Base-by-base conservation (phyloP, 257 asterid species). In the Solanum okadae region DNA sequence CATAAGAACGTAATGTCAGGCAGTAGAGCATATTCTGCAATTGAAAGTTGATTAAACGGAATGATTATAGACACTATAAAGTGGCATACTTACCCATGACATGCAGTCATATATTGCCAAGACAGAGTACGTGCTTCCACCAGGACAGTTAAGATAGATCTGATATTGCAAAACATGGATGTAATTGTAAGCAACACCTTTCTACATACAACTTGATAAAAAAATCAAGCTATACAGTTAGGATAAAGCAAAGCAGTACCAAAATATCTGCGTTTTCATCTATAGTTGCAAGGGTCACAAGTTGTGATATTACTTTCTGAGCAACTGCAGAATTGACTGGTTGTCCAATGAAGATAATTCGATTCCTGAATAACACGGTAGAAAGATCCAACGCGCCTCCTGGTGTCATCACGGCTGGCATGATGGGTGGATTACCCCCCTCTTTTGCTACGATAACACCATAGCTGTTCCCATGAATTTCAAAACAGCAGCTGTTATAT, bases 81-180 rank as follows among this genome's bases (percentile, higher is more conserved):
- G 20, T 71, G 20, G 72, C 86, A 86, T 84, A 67, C 97, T 90
- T 94, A 97, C 99, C 99, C 99, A 97, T 63, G 99, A 96, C 99
- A 97, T 94, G 94, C 99, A 97, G 91, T 97, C 99, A 92, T 96
- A 97, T 90, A 97, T 96, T 63, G 98, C 99, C 92, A 97, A 88
- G 88, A 96, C 92, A 84, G 98, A 93, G 92, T 96, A 97, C 52
- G 95, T 91, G 92, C 98, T 96, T 87, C 98, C 99, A 82, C 98
- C 99, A 2, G 98, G 98, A 94, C 99, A 95, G 91, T 97, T 97
- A 89, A 97, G 93, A 90, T 96, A 97, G 15, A 97, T 90, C 99
- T 97, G 91, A 67, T 71, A 93, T 79, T 77, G 83, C 76, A 59
- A 89, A 52, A 67, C 33, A 72, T 86, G 84, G 40, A n/a, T 33